Percentiles rank a stretch among this genome's conserved stretches.
Evolutionary conservation across 352 stramenopile genomes (phyloP).

Genomic region (Aphanomyces invadans): DNA sequence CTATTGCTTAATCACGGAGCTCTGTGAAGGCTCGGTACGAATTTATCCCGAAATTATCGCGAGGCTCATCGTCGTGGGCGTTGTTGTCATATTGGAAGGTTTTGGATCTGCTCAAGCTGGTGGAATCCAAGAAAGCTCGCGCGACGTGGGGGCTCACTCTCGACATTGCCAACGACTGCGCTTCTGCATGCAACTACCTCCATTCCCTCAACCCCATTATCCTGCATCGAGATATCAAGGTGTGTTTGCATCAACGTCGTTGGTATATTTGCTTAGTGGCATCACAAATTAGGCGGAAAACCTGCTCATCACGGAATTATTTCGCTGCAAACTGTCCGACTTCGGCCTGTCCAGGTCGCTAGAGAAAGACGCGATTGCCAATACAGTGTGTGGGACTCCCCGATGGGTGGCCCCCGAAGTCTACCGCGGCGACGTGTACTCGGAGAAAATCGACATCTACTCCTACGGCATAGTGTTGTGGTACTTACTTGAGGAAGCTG

Average conservation of each 20-base stretch:
- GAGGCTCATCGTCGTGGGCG: too few relatives aligned
- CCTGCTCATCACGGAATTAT: conserved; percentile 58
- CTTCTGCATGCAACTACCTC: conserved; percentile 54
- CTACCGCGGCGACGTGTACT: conserved; percentile 77
- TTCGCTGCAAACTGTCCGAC: conserved; percentile 66
- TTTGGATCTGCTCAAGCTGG: conserved; percentile 57
- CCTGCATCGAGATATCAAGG: conserved; percentile 67
- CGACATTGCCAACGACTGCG: conserved; percentile 60
- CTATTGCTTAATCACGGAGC: conserved; percentile 64
- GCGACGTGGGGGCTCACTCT: conserved; percentile 67
- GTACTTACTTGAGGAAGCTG: conserved; percentile 27
- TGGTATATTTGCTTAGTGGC: not conserved
- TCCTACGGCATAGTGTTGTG: conserved; percentile 79
- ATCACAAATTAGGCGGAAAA: conserved; percentile 44
- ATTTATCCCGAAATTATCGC: too few relatives aligned
- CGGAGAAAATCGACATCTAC: conserved; percentile 80
- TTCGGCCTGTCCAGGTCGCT: conserved; percentile 66
- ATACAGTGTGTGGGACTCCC: conserved; percentile 69
- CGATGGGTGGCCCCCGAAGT: conserved; percentile 74
- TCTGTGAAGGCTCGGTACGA: conserved; percentile 47
- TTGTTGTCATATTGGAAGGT: too few relatives aligned
- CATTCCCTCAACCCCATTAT: conserved; percentile 52
- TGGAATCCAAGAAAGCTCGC: conserved; percentile 53
- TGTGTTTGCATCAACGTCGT: conserved; percentile 12
- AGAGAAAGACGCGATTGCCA: conserved; percentile 53